Base-by-base conservation (phyloP, 371 early-diverging fungal genomes). In the Lichtheimia ornata region DNA sequence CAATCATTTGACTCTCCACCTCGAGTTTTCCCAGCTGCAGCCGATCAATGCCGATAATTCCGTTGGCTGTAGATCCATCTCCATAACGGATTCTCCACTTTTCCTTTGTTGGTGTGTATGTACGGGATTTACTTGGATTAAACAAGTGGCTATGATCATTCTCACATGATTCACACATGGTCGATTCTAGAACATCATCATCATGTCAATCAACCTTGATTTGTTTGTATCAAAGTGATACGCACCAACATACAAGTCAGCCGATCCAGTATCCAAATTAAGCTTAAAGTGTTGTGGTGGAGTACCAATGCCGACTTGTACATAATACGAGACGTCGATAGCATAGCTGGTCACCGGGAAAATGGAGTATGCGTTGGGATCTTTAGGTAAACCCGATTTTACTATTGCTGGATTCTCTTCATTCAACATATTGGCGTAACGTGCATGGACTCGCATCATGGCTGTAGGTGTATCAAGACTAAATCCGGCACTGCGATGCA, bases 221-320 rank as follows among this genome's bases (percentile, higher is more conserved):
- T 27, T 25, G 25, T 17, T 41, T 13, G 13, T 20, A 25, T 5
- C 18, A 20, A 59, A 41, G 50, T 27, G 51, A 50, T 50, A 49
- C 45, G 44, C 42, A 61, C 61, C 50, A 7, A 61, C 51, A 72
- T 73, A 76, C 17, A 73, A 49, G 59, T 76, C 77, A 43, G 86
- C 81, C 47, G 92, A 91, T 20, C 94, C 95, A 12, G 95, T 94
- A 73, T 95, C 96, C 59, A 94, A 88, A 50, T 95, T 88, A 30
- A 94, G 83, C 47, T 84, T 82, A 67, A 96, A 87, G 9, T 67
- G 77, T 66, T 95, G 93, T 15, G 84, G 71, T 18, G 94, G 92
- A 4, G 94, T 91, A 28, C 95, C 94, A 25, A 94, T 66, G n/a
- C 77, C 72, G 56, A 92, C 86, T 18, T 83, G 83, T n/a, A 88